These are phyloP conservation scores for Xylariales sp. DNA, from an alignment of 2,329 filamentous ascomycete species.

Conservation along the genomic window DNA sequence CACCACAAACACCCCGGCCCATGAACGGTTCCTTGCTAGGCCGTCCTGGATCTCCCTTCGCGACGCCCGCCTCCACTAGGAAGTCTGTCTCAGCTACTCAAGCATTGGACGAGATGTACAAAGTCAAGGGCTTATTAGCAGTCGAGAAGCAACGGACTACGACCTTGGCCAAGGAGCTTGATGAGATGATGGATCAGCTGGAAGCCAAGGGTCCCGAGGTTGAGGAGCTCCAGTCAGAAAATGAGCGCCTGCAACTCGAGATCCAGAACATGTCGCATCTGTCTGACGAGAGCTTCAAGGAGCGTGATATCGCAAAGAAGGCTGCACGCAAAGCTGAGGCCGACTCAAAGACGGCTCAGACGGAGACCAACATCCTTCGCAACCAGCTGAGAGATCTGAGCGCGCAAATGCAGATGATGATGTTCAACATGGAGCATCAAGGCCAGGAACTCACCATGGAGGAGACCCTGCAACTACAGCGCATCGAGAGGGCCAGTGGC, in stretches of 20 bases:
- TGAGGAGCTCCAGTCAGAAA: slow-evolving; percentile 77
- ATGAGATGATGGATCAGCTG: slow-evolving; percentile 79
- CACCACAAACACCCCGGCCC: slow-evolving; percentile 55
- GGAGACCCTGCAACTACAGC: slow-evolving; percentile 71
- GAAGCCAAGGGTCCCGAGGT: slow-evolving; percentile 86
- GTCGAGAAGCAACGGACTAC: slow-evolving; percentile 70
- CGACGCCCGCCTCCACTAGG: slow-evolving; percentile 50
- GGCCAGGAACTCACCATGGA: slow-evolving; percentile 69
- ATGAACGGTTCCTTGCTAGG: slow-evolving; percentile 48
- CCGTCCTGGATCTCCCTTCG: slow-evolving; percentile 57
- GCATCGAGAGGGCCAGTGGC: slow-evolving; percentile 67
- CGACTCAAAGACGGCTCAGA: slow-evolving; percentile 58
- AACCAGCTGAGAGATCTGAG: slow-evolving; percentile 87
- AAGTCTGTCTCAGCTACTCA: slow-evolving; percentile 59
- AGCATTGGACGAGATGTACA: slow-evolving; percentile 60
- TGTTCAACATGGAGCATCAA: slow-evolving; percentile 78
- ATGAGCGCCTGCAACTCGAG: slow-evolving; percentile 73
- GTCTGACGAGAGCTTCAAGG: slow-evolving; percentile 74
- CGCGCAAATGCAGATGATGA: slow-evolving; percentile 82
- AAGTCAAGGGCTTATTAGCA: slow-evolving; percentile 67
- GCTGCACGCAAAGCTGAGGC: slow-evolving; percentile 73
- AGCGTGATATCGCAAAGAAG: slow-evolving; percentile 74
- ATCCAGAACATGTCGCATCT: slow-evolving; percentile 81
- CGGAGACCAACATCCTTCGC: slow-evolving; percentile 73
- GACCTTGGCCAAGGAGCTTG: slow-evolving; percentile 70